phyloP scores from a whole-genome alignment of 2,329 filamentous ascomycete species.

The Penicillium sp. region DNA sequence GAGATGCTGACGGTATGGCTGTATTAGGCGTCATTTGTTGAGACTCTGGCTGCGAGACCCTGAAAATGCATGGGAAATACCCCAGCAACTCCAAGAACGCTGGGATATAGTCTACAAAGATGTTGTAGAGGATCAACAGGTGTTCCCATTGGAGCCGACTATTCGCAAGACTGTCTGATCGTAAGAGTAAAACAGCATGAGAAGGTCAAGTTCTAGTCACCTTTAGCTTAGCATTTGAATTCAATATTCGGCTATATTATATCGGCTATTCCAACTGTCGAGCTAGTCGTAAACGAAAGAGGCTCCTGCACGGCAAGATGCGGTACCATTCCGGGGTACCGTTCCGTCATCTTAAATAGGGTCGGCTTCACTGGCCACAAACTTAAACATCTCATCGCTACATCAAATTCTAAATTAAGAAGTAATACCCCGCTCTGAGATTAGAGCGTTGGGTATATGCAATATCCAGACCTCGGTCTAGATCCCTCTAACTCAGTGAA shows the following conservation, averaged over 20 bases:
- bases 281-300: background rate
- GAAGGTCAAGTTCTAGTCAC: background rate
- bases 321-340: constrained; percentile 2
- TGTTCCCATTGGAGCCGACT: constrained; percentile 45
- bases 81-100: constrained; percentile 34
- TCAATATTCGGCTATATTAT: background rate
- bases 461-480: background rate
- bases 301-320: background rate
- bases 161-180: constrained; percentile 26
- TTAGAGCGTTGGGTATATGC: background rate
- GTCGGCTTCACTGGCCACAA: background rate
- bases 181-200: background rate
- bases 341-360: background rate
- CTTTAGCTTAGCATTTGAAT: background rate
- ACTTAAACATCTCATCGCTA: background rate
- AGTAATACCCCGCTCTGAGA: background rate
- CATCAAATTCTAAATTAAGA: background rate
- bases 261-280: background rate
- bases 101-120: constrained; percentile 45
- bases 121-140: constrained; percentile 39
- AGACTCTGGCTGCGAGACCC: constrained; percentile 50
- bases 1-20: constrained; percentile 2
- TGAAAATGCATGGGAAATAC: constrained; percentile 48
- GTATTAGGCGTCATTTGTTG: constrained; percentile 45
- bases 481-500: background rate